A percentile compares a stretch with the other conserved stretches of the same genome.
Evolutionary conservation across 352 stramenopile species (phyloP).

Genomic region (Phytopythium boreale): DNA sequence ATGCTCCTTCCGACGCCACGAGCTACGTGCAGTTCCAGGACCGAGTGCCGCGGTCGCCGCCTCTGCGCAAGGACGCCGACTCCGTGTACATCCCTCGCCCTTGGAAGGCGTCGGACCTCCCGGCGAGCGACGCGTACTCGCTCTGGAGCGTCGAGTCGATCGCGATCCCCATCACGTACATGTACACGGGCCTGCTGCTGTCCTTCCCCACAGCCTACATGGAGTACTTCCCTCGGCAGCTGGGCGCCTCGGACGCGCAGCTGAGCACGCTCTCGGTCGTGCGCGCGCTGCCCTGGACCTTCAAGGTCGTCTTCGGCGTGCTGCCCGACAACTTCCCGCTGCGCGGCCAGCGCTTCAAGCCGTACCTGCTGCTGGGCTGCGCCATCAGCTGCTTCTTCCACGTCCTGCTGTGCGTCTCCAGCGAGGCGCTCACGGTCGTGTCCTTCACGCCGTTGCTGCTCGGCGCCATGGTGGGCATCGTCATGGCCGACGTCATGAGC

Average conservation of each 20-base stretch:
- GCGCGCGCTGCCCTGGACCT: constrained; percentile 66
- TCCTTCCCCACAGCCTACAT: constrained; percentile 71
- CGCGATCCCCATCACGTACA: constrained; percentile 76
- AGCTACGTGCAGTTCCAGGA: constrained; percentile 8
- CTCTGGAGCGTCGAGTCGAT: constrained; percentile 50
- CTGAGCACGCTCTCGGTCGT: constrained; percentile 69
- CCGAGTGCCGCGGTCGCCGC: background rate
- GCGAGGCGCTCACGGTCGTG: constrained; percentile 41
- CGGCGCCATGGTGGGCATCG: constrained; percentile 65
- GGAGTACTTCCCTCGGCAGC: constrained; percentile 64
- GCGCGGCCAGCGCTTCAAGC: constrained; percentile 56
- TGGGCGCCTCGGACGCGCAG: constrained; percentile 64
- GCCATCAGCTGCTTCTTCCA: constrained; percentile 57
- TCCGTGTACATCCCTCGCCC: background rate
- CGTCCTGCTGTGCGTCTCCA: constrained; percentile 33
- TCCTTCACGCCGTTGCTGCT: constrained; percentile 70
- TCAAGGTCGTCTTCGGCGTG: constrained; percentile 78
- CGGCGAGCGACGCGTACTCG: constrained; percentile 19
- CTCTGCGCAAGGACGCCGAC: background rate
- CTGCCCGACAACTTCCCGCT: constrained; percentile 67
- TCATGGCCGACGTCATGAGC: constrained; percentile 83
- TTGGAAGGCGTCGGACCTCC: constrained; percentile 7
- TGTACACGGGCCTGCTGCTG: constrained; percentile 67
- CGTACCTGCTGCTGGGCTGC: constrained; percentile 72
- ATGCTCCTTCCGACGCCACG: constrained; percentile 4